Evolutionary conservation across 306 rosid genomes (phyloP).

Genomic region (Dryas octopetala): DNA sequence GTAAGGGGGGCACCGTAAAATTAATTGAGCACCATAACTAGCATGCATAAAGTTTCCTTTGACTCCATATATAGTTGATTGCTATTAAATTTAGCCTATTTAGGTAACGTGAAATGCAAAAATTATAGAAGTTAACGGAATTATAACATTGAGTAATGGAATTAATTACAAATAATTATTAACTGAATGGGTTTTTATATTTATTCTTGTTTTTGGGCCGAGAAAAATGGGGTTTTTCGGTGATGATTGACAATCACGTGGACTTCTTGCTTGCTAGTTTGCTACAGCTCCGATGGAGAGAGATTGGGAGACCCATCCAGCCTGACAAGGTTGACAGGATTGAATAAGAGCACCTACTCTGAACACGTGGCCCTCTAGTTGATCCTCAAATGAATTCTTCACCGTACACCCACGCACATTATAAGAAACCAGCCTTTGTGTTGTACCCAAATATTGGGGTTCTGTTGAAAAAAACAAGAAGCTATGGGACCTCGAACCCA

Average conservation of each 20-base stretch:
- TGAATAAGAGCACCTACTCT: conserved; percentile 26
- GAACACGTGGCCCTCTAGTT: conserved; percentile 21
- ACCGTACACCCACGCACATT: not conserved
- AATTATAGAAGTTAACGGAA: too few species aligned
- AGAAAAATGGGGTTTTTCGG: not conserved
- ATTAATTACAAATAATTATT: too few species aligned
- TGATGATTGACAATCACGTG: not conserved
- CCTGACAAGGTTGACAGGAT: conserved; percentile 20
- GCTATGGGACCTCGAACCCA: not conserved
- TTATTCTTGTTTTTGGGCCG: not conserved
- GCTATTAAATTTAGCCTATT: not conserved
- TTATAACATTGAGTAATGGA: too few species aligned
- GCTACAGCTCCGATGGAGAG: conserved; percentile 10
- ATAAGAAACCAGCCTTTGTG: not conserved
- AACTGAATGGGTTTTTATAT: too few species aligned
- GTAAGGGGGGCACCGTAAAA: conserved; percentile 4
- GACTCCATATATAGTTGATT: not conserved
- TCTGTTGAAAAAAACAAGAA: not conserved
- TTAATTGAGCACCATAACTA: not conserved
- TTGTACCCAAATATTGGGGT: not conserved
- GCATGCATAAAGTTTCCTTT: not conserved
- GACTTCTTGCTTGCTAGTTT: not conserved
- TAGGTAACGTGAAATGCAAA: not conserved
- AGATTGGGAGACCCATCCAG: conserved; percentile 21
- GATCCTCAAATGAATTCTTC: not conserved